These are phyloP conservation scores for Pestalotiopsis sp. DNA, from an alignment of 2,329 filamentous ascomycete genomes.

Conservation along the genomic window DNA sequence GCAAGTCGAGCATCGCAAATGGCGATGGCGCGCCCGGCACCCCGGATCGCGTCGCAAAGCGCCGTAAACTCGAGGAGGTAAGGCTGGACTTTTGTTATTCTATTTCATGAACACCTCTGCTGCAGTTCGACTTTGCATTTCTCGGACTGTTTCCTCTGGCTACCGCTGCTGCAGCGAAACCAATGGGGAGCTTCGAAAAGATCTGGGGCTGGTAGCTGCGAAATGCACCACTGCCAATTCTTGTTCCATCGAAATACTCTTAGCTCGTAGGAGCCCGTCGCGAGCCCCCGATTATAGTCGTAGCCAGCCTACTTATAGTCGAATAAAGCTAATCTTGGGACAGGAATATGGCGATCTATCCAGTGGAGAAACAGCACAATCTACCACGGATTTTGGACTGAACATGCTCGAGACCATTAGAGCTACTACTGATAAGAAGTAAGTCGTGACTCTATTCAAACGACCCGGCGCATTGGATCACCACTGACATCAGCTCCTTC, in stretches of 20 bases:
- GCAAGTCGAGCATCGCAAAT: conserved; percentile 51
- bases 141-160: neutral
- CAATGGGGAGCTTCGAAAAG: neutral
- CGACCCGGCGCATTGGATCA: neutral
- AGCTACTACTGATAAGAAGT: conserved; percentile 82
- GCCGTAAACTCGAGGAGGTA: conserved; percentile 57
- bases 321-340: conserved; percentile 15
- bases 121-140: neutral
- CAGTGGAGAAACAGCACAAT: conserved; percentile 65
- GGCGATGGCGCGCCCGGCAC: conserved; percentile 45
- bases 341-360: conserved; percentile 51
- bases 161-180: neutral
- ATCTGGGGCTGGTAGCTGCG: neutral
- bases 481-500: neutral
- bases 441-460: conserved; percentile 34
- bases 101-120: neutral
- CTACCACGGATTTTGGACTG: conserved; percentile 72
- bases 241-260: conserved; percentile 10
- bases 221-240: neutral
- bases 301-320: neutral
- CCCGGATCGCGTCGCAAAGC: conserved; percentile 58
- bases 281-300: conserved; percentile 4
- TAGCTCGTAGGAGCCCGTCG: conserved; percentile 8
- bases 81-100: conserved; percentile 21
- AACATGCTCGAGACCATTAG: conserved; percentile 76